Evolutionary conservation across 2,329 filamentous ascomycete genomes (phyloP).

Genomic region (Ophiocordyceps polyrhachis-furcata): DNA sequence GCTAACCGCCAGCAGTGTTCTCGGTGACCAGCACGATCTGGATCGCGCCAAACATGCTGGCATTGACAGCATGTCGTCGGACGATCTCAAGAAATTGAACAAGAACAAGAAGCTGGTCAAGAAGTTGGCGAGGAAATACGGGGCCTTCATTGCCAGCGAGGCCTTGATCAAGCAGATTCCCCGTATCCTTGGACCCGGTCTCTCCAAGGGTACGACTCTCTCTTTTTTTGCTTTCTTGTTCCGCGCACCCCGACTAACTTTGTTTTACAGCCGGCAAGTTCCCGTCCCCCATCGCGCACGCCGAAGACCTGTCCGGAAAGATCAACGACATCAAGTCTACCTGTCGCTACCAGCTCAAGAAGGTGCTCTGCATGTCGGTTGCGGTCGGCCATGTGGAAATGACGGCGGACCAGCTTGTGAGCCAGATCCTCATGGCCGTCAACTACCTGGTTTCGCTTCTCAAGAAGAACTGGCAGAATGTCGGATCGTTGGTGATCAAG

Average conservation of each 20-base stretch:
- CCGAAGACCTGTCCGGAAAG: slow-evolving; percentile 83
- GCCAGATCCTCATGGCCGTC: slow-evolving; percentile 99
- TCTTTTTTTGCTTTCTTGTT: slow-evolving; percentile 11
- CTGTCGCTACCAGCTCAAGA: slow-evolving; percentile 99
- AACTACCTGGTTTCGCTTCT: slow-evolving; percentile 99
- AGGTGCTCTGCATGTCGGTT: slow-evolving; percentile 99
- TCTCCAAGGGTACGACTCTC: slow-evolving; percentile 62
- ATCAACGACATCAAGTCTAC: slow-evolving; percentile 99
- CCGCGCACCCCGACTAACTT: slow-evolving; percentile 9
- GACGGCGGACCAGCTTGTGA: slow-evolving; percentile 86
- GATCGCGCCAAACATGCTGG: slow-evolving; percentile 99
- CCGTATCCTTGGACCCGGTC: slow-evolving; percentile 96
- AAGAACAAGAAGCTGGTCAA: slow-evolving; percentile 99
- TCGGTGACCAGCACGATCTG: slow-evolving; percentile 81
- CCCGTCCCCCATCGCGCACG: slow-evolving; percentile 94
- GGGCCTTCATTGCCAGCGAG: slow-evolving; percentile 96
- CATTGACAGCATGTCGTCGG: slow-evolving; percentile 93
- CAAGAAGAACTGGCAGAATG: slow-evolving; percentile 99
- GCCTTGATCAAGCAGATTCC: slow-evolving; percentile 98
- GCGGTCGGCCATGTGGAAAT: slow-evolving; percentile 98
- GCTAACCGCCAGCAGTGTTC: slow-evolving; percentile 22
- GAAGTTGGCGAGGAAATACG: slow-evolving; percentile 99
- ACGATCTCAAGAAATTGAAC: slow-evolving; percentile 99
- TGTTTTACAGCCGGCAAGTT: slow-evolving; percentile 79
- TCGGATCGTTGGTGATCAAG: slow-evolving; percentile 99